Conservation (phyloP, 2,329 filamentous ascomycete species). For the Colletotrichum paranaense region DNA sequence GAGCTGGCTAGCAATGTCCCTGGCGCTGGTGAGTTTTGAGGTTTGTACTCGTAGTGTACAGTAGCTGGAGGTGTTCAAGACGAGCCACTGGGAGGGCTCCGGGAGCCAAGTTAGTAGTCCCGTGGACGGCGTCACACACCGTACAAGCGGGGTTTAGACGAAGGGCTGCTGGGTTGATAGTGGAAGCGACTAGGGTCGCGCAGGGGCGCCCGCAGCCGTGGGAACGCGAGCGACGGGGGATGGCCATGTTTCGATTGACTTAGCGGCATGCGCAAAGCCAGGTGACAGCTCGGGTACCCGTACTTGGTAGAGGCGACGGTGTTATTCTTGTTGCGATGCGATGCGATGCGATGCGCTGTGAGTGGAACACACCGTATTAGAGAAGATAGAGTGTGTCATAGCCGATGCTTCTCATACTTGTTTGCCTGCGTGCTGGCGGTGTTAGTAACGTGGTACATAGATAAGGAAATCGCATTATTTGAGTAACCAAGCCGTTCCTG, state of each 20-base stretch:
- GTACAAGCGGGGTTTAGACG: constrained; percentile 32
- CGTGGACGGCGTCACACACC: constrained; percentile 21
- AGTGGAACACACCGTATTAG: neutral
- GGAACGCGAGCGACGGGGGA: constrained; percentile 25
- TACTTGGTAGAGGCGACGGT: neutral
- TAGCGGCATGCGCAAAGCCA: neutral
- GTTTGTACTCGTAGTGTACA: neutral
- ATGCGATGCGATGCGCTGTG: neutral
- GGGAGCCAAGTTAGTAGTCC: constrained; percentile 30
- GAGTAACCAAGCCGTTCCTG: neutral
- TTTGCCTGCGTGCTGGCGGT: neutral
- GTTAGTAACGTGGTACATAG: neutral
- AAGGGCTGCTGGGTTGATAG: constrained; percentile 25
- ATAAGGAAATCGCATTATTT: neutral
- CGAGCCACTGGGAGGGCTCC: constrained; percentile 8
- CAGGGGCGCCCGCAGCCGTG: constrained; percentile 29
- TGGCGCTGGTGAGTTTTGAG: constrained; percentile 7
- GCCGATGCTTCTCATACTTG: neutral
- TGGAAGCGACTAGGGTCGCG: constrained; percentile 16
- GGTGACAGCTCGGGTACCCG: too few species aligned
- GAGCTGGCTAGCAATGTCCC: neutral
- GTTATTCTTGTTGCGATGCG: neutral
- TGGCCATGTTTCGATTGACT: constrained; percentile 21
- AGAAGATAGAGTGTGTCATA: neutral
- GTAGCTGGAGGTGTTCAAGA: neutral